Conservation (phyloP, 2,329 filamentous ascomycete species). For the Phyllosticta ampelicida region DNA sequence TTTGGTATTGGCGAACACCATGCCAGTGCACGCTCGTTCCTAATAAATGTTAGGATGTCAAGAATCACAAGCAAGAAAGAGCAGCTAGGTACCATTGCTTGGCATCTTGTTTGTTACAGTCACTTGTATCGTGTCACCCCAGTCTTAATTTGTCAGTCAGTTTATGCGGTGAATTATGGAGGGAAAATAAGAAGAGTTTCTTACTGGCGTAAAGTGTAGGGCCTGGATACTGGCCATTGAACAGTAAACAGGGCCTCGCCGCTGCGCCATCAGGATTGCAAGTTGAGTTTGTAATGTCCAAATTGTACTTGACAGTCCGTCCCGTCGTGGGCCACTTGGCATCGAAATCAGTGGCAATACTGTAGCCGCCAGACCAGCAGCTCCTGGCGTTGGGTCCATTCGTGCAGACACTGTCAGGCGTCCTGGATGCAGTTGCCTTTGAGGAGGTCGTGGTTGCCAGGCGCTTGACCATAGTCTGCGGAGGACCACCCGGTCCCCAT, state of each 20-base stretch:
- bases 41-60: neutral
- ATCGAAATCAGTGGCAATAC: constrained; percentile 36
- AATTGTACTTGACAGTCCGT: constrained; percentile 22
- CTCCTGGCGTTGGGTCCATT: constrained; percentile 26
- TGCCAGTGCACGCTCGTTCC: constrained; percentile 41
- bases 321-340: constrained; percentile 29
- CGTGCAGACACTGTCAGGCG: constrained; percentile 22
- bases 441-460: neutral
- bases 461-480: constrained; percentile 7
- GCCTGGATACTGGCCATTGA: constrained; percentile 50
- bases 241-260: constrained; percentile 21
- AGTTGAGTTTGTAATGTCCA: constrained; percentile 33
- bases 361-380: constrained; percentile 35
- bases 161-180: constrained; percentile 15
- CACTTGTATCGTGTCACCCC: constrained; percentile 32
- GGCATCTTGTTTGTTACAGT: constrained; percentile 26
- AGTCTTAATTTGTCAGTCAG: constrained; percentile 16
- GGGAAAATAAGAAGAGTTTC: neutral
- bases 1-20: constrained; percentile 35
- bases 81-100: constrained; percentile 32
- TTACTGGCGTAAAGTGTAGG: constrained; percentile 28
- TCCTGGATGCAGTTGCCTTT: constrained; percentile 9
- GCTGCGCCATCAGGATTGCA: constrained; percentile 29
- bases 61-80: neutral
- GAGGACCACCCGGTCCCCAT: constrained; percentile 15